Evolutionary conservation across 768 basidiomycete genomes (phyloP), one percentile per base, ranked within the genome.

Genomic region (Hygrocybe coccinea): DNA sequence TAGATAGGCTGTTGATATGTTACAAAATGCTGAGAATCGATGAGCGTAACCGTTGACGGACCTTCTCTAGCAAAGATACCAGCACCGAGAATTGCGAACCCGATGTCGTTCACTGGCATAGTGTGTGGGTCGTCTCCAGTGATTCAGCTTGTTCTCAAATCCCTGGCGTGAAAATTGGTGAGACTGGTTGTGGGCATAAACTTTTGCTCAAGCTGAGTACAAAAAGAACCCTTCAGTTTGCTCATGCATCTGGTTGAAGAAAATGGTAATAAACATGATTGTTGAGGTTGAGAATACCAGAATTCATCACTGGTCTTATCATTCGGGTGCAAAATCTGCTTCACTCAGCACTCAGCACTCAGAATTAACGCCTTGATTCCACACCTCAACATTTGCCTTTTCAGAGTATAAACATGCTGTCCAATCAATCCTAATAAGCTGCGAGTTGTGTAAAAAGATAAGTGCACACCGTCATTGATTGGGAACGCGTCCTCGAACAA

Each of bases 61-160:
- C 29, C 29, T 79, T 49, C 88, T 11, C 11, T 41, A 5, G 39
- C 10, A 11, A 41, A 41, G 3, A 41, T 3, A 11, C 39, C 75
- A 1, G 70, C 67, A 21, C 39, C 39, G 19, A 41, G 39, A 21
- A 41, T 41, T 41, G 39, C 39, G 19, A 41, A 29, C 29, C 29
- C 29, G 29, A 29, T 29, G 29, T 29, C 8, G 29, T 29, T 29
- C 4, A n/a, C n/a, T n/a, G n/a, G n/a, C n/a, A n/a, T n/a, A n/a
- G n/a, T n/a, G n/a, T n/a, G n/a, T n/a, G n/a, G n/a, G n/a, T n/a
- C n/a, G n/a, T n/a, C n/a, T n/a, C n/a, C n/a, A n/a, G n/a, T n/a
- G n/a, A n/a, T n/a, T n/a, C n/a, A n/a, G n/a, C n/a, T n/a, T n/a
- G n/a, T n/a, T n/a, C n/a, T n/a, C n/a, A n/a, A n/a, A n/a, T n/a